Conservation (phyloP, 257 asterid genomes). For the Primulina tabacum region DNA sequence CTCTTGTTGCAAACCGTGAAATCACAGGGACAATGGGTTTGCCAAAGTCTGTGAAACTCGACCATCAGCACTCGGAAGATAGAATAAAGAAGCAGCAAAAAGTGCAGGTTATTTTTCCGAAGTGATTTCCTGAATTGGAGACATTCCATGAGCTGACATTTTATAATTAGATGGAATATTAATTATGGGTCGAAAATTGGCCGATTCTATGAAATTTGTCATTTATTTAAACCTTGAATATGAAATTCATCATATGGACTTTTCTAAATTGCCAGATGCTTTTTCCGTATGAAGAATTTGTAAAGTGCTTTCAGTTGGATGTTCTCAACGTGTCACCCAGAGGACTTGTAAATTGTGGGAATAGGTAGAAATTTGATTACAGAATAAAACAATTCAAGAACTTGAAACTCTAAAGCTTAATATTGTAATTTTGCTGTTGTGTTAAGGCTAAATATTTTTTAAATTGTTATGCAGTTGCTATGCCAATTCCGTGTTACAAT, state of each 20-base stretch:
- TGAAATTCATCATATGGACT: conserved; percentile 14
- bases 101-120: conserved; percentile 49
- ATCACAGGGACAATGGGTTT: conserved; percentile 48
- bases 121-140: conserved; percentile 10
- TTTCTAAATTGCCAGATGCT: conserved; percentile 57
- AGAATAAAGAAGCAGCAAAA: conserved; percentile 41
- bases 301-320: conserved; percentile 65
- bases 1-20: conserved; percentile 40
- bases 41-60: conserved; percentile 45
- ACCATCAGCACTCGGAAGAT: conserved; percentile 42
- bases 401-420: background rate
- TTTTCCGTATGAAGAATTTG: conserved; percentile 82
- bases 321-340: conserved; percentile 52
- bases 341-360: conserved; percentile 82
- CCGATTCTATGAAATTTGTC: conserved; percentile 11
- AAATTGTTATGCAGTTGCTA: conserved; percentile 63
- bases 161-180: background rate
- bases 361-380: conserved; percentile 46
- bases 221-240: conserved; percentile 15
- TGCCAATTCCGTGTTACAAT: conserved; percentile 89
- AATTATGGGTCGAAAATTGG: background rate
- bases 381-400: conserved; percentile 1
- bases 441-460: background rate
- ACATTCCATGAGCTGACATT: background rate
- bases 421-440: background rate